A percentile compares a stretch with the other conserved stretches of the same genome.
phyloP scores from a whole-genome alignment of 2,329 filamentous ascomycete species.

The Hypomyces rosellus region DNA sequence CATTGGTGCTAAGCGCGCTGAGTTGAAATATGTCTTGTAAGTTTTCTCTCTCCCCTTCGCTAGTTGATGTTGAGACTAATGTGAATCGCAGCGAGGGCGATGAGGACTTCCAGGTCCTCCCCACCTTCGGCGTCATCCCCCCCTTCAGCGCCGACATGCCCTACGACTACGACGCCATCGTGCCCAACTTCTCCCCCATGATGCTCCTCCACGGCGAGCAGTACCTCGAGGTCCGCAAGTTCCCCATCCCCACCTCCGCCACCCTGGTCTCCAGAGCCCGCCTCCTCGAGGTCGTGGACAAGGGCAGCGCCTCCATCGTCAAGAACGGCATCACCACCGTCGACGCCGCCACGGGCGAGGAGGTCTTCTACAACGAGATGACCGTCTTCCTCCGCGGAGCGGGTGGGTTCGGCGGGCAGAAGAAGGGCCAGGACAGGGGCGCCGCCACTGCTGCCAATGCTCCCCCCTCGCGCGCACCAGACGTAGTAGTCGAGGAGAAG shows the following conservation, averaged over 20 bases:
- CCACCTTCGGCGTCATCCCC: constrained; percentile 95
- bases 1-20: constrained; percentile 82
- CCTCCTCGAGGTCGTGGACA: constrained; percentile 92
- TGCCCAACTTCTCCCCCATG: constrained; percentile 96
- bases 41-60: constrained; percentile 17
- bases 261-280: constrained; percentile 69
- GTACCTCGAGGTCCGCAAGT: constrained; percentile 90
- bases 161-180: constrained; percentile 72
- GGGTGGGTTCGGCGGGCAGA: constrained; percentile 81
- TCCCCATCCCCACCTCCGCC: constrained; percentile 80
- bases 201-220: constrained; percentile 99
- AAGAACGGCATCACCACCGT: constrained; percentile 76
- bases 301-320: constrained; percentile 81
- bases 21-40: constrained; percentile 77
- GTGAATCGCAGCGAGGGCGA: constrained; percentile 59
- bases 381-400: constrained; percentile 89
- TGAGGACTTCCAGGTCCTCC: constrained; percentile 88
- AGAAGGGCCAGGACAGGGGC: constrained; percentile 71
- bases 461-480: constrained; percentile 69
- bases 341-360: constrained; percentile 77
- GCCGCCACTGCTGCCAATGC: constrained; percentile 73
- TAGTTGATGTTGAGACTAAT: constrained; percentile 4
- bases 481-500: constrained; percentile 75
- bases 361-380: constrained; percentile 94
- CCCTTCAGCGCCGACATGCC: constrained; percentile 78